These are phyloP conservation scores for Fusarium odoratissimum DNA, from an alignment of 2,329 filamentous ascomycete genomes.

Conservation along the genomic window DNA sequence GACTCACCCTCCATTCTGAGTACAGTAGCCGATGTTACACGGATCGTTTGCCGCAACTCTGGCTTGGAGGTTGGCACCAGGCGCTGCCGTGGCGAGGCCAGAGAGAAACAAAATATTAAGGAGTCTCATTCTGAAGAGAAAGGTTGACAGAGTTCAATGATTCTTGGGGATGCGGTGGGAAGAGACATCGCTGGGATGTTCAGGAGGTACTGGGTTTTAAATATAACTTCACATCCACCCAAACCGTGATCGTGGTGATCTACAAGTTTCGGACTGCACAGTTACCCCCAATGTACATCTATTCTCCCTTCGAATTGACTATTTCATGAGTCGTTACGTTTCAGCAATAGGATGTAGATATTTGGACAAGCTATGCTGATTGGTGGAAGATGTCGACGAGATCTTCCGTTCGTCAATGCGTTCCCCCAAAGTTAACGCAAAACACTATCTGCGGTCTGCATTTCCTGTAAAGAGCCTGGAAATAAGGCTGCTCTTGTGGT, in stretches of 20 bases:
- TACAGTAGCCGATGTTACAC: slow-evolving; percentile 32
- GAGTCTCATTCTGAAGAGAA: slow-evolving; percentile 2
- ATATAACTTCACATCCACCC: background rate
- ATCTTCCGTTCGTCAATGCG: background rate
- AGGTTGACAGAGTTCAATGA: accelerated
- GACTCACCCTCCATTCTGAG: slow-evolving; percentile 40
- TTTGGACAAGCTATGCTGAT: background rate
- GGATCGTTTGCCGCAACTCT: slow-evolving; percentile 29
- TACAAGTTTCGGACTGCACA: accelerated
- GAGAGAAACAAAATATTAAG: background rate
- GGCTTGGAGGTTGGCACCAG: slow-evolving; percentile 1
- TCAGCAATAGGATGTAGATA: background rate
- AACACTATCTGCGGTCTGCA: background rate
- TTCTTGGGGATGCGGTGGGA: no score
- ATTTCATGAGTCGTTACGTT: background rate
- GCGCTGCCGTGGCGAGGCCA: slow-evolving; percentile 4
- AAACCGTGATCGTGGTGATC: accelerated
- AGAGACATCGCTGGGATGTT: no score
- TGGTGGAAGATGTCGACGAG: background rate
- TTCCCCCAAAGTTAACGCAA: background rate
- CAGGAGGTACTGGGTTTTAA: background rate
- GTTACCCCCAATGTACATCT: background rate
- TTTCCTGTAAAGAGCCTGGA: background rate
- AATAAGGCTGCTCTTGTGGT: background rate
- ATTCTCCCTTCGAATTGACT: accelerated